These are phyloP conservation scores for Acanthamoeba triangularis DNA, from an alignment of 208 protist genomes.

Conservation along the genomic window DNA sequence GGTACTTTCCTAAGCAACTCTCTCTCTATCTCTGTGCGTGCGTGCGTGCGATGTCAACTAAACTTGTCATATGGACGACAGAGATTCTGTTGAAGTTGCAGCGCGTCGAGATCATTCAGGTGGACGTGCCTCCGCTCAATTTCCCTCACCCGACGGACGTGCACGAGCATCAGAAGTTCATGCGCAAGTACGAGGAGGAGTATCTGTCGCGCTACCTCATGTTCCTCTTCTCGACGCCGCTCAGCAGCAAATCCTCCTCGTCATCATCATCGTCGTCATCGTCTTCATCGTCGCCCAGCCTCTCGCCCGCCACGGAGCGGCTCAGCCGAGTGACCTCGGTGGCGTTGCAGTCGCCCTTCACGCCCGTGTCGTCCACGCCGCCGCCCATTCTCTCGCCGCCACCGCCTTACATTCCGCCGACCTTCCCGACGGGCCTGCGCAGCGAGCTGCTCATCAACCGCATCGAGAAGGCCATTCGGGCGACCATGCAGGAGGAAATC, in stretches of 20 bases:
- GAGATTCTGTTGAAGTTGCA: conserved; percentile 52
- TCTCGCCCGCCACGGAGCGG: not conserved
- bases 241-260: not conserved
- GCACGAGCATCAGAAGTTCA: conserved; percentile 32
- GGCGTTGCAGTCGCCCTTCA: conserved; percentile 20
- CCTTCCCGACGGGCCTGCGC: conserved; percentile 28
- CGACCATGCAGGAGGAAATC: conserved; percentile 48
- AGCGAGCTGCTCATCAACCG: conserved; percentile 54
- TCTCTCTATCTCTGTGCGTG: not conserved
- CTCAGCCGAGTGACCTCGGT: not conserved
- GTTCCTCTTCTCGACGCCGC: conserved; percentile 59
- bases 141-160: not conserved
- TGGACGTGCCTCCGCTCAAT: not conserved
- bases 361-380: conserved; percentile 17
- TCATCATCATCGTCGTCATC: not conserved
- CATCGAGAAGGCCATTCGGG: conserved; percentile 59
- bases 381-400: conserved; percentile 33
- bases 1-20: not conserved
- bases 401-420: not conserved
- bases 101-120: conserved; percentile 14
- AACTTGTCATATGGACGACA: not conserved
- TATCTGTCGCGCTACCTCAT: conserved; percentile 59
- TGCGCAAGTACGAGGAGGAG: conserved; percentile 40
- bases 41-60: not conserved
- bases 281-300: not conserved